Percentiles rank a stretch among this genome's conserved stretches.
Evolutionary conservation across 2,329 filamentous ascomycete genomes (phyloP).

Genomic region (Colletotrichum spaethianum): DNA sequence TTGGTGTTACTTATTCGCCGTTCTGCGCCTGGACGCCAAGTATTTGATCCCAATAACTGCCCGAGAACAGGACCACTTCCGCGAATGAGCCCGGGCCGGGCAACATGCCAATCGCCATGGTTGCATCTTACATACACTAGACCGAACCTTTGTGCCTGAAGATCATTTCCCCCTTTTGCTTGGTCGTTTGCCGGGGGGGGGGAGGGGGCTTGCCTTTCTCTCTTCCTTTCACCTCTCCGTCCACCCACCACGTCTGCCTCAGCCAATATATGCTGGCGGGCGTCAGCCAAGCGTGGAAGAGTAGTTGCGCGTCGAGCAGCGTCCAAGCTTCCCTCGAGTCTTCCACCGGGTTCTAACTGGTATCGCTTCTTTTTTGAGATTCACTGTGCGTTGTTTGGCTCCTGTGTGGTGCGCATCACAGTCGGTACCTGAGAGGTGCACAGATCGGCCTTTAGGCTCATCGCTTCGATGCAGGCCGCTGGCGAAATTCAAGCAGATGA

Average conservation of each 20-base stretch:
- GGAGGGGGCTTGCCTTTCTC: neutral
- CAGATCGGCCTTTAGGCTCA: neutral
- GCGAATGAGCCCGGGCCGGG: neutral
- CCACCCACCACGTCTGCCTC: neutral
- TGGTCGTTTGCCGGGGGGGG: neutral
- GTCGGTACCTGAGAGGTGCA: neutral
- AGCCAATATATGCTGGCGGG: neutral
- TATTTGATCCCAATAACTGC: neutral
- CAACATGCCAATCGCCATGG: neutral
- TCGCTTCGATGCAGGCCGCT: neutral
- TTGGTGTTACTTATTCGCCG: neutral
- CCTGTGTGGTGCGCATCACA: neutral
- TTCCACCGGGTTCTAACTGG: too few species aligned
- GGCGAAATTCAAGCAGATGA: neutral
- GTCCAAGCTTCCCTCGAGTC: neutral
- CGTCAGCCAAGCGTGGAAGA: neutral
- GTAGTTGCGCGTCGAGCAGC: neutral
- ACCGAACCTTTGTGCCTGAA: conserved; percentile 22
- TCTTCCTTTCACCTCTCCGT: neutral
- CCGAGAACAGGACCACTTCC: neutral
- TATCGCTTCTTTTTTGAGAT: neutral
- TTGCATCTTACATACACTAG: neutral
- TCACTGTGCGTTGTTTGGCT: neutral
- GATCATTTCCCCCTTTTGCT: conserved; percentile 17
- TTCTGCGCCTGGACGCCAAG: neutral